Conservation (phyloP, 306 rosid species). For the Fragaria iinumae region DNA sequence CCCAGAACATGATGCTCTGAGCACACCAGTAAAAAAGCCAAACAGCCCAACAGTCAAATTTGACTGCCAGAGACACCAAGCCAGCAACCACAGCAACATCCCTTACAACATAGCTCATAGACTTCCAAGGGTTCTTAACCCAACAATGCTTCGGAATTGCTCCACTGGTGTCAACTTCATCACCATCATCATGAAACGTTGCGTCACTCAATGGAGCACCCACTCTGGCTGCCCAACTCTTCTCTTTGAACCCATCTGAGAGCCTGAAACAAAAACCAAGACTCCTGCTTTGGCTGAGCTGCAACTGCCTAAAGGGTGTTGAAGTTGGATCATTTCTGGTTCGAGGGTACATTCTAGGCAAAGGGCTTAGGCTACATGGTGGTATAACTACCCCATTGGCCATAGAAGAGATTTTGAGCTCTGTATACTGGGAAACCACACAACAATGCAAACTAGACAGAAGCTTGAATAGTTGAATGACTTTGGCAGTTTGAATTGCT, state of each 20-base stretch:
- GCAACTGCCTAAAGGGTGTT: slow-evolving; percentile 27
- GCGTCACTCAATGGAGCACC: slow-evolving; percentile 61
- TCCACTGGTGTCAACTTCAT: slow-evolving; percentile 58
- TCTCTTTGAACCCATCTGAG: slow-evolving; percentile 29
- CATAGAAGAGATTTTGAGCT: slow-evolving; percentile 34
- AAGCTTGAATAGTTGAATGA: too few species aligned
- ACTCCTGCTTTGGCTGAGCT: slow-evolving; percentile 7
- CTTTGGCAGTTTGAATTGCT: too few species aligned
- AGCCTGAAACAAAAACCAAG: slow-evolving; percentile 27
- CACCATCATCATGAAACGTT: slow-evolving; percentile 41
- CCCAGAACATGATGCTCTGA: slow-evolving; percentile 99
- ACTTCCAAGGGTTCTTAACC: slow-evolving; percentile 85
- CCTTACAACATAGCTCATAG: slow-evolving; percentile 90
- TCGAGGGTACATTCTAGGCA: slow-evolving; percentile 40
- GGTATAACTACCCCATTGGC: slow-evolving; percentile 58
- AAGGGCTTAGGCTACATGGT: slow-evolving; percentile 76
- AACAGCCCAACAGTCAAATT: slow-evolving; percentile 67
- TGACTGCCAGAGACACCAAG: slow-evolving; percentile 76
- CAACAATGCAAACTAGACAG: too few species aligned
- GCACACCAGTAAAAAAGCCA: slow-evolving; percentile 99
- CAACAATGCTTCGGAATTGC: slow-evolving; percentile 98
- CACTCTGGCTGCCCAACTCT: slow-evolving; percentile 67
- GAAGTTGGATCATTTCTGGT: slow-evolving; percentile 45
- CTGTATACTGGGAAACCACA: too few species aligned
- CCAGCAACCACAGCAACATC: slow-evolving; percentile 78